phyloP scores from a whole-genome alignment of 202 grass and related monocot species.

The Elaeis oleifera region DNA sequence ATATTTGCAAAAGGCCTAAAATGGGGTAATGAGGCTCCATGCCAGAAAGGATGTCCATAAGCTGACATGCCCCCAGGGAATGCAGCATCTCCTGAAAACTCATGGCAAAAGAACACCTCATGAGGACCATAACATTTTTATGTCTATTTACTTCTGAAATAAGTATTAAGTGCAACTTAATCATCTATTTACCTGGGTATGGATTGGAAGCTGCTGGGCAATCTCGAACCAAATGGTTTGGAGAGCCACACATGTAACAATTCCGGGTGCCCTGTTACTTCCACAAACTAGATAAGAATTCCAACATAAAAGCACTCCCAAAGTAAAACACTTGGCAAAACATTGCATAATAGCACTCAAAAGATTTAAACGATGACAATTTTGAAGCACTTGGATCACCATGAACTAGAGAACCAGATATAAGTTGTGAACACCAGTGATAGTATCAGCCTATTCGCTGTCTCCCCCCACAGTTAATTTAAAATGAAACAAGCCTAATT shows the following conservation, averaged over 20 bases:
- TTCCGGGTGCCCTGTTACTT: slow-evolving; percentile 18
- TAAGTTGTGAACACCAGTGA: too few species aligned
- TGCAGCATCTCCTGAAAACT: slow-evolving; percentile 12
- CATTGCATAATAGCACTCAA: too few species aligned
- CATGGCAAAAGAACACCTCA: slow-evolving; percentile 3
- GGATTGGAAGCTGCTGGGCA: slow-evolving; percentile 21
- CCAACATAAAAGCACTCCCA: too few species aligned
- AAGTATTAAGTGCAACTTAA: background rate
- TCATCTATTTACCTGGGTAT: slow-evolving; percentile 13
- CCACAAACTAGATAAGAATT: too few species aligned
- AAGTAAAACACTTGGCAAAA: too few species aligned
- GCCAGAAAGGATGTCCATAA: slow-evolving; percentile 22
- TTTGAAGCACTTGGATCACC: too few species aligned
- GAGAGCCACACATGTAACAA: slow-evolving; percentile 30
- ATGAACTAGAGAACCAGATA: too few species aligned
- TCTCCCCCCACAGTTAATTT: too few species aligned
- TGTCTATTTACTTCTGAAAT: too few species aligned
- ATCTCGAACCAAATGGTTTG: slow-evolving; percentile 26
- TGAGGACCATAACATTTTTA: background rate
- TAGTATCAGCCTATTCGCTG: too few species aligned
- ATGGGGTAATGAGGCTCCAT: slow-evolving; percentile 13
- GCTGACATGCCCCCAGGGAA: slow-evolving; percentile 10
- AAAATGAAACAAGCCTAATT: too few species aligned
- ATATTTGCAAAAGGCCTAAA: slow-evolving; percentile 19
- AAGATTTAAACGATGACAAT: too few species aligned